A percentile compares a stretch with the other conserved stretches of the same genome.
Evolutionary conservation across 306 rosid species (phyloP).

Genomic region (Ormosia emarginata): DNA sequence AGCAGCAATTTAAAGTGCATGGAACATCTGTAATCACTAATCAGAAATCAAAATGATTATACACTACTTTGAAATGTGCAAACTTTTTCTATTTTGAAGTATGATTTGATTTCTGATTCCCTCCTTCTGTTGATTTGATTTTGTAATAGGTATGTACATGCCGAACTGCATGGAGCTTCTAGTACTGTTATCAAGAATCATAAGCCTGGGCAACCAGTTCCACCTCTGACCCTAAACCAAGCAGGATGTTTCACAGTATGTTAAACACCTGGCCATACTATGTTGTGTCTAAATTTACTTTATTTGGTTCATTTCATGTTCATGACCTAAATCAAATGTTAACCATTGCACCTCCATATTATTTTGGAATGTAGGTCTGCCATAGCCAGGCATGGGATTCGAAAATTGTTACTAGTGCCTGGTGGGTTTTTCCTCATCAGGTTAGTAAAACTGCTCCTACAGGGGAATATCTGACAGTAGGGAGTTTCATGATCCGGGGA

Average conservation of each 20-base stretch:
- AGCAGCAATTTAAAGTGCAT: neutral
- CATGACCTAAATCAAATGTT: constrained; percentile 29
- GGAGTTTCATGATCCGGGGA: constrained; percentile 98
- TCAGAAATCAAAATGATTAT: neutral
- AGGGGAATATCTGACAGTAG: constrained; percentile 96
- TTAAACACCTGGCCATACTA: neutral
- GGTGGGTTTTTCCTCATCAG: constrained; percentile 99
- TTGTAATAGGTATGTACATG: constrained; percentile 79
- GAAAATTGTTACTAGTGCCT: constrained; percentile 98
- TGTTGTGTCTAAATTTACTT: constrained; percentile 19
- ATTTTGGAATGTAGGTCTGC: constrained; percentile 69
- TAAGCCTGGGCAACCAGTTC: constrained; percentile 82
- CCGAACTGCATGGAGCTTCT: constrained; percentile 97
- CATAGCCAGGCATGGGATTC: constrained; percentile 99
- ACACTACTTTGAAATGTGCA: neutral
- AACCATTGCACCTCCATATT: neutral
- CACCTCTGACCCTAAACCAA: constrained; percentile 91
- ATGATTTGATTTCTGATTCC: constrained; percentile 29
- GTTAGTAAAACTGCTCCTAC: constrained; percentile 99
- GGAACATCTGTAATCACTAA: neutral
- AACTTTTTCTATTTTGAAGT: neutral
- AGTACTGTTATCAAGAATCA: constrained; percentile 90
- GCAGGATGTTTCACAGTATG: constrained; percentile 96
- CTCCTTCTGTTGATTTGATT: constrained; percentile 36
- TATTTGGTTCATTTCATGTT: constrained; percentile 11